Base-by-base conservation (phyloP, 2,329 filamentous ascomycete genomes). In the Geosmithia putterillii region DNA sequence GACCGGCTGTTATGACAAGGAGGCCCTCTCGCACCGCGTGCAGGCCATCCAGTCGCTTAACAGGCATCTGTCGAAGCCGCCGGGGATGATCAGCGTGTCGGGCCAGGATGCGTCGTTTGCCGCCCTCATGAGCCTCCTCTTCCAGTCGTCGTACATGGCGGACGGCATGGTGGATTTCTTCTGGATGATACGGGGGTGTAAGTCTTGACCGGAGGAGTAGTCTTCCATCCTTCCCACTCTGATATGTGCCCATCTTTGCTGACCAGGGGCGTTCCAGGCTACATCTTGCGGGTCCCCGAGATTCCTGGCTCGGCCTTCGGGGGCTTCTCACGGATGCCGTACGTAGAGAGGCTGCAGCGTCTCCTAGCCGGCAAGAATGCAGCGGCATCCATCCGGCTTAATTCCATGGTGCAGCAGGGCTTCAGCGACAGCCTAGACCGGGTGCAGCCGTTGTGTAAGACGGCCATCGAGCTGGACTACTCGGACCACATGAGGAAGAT, bases 81-180 rank as follows among this genome's bases (percentile, higher is more conserved):
- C 64, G 8, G 54, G 49, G 3, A 25, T 6, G 7, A 17, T 7
- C 22, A 2, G 15, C n/a, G 15, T 42, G 20, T 7, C n/a, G 8
- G 19, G 4, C 22, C 7, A 10, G 6, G 64, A 66, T 45, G 63
- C 63, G 17, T 52, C 58, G 2, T 65, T 62, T 44, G 64, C 54
- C 2, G 46, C 63, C 14, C 56, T 61, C 40, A 51, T 66, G n/a
- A 54, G 56, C 2, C 47, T 67, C 4, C 57, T 57, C 0, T 66
- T 61, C 41, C 64, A 66, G 43, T 55, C 64, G 2, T 52, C 54
- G 1, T 62, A 63, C 35, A 61, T 67, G 61, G 42, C 51, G 1
- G 63, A 66, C 17, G 63, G 64, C 20, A 55, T 67, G 49, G 46
- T 48, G 10, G 63, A 67, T 46, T 67, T 62, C 40, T 42, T 66